phyloP scores from a whole-genome alignment of 2,329 filamentous ascomycete genomes.

The Colletotrichum sp. region DNA sequence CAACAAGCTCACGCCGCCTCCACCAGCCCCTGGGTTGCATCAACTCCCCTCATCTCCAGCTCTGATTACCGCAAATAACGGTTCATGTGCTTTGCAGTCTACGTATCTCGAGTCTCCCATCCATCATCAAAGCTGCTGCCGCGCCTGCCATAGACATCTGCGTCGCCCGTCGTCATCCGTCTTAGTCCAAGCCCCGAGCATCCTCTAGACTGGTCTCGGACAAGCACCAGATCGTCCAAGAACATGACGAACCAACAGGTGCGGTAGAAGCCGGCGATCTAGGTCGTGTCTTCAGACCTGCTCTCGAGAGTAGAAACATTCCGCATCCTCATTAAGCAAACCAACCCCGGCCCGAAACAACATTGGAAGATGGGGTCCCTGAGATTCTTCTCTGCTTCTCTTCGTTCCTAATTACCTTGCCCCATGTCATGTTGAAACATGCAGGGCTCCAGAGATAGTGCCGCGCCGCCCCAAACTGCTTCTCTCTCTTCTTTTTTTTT shows the following conservation, averaged over 20 bases:
- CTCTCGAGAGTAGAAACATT: background rate
- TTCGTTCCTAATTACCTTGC: background rate
- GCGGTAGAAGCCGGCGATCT: background rate
- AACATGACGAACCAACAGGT: background rate
- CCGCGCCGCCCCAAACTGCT: background rate
- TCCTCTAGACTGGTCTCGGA: conserved; percentile 1
- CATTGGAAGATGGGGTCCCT: background rate
- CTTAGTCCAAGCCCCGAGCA: conserved; percentile 5
- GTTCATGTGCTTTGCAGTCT: background rate
- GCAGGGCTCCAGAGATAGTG: conserved; percentile 8
- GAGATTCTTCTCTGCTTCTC: background rate
- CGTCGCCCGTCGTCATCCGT: background rate
- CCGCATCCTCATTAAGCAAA: background rate
- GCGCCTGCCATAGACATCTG: background rate
- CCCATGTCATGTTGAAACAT: conserved; percentile 17
- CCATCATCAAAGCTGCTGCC: background rate
- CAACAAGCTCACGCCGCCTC: background rate
- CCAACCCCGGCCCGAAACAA: conserved; percentile 15
- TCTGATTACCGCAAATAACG: conserved; percentile 4
- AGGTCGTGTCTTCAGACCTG: background rate
- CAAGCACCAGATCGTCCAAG: background rate
- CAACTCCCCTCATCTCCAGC: conserved; percentile 10
- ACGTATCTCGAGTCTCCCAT: background rate
- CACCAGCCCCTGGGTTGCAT: conserved; percentile 1
- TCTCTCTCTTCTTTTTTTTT: background rate